phyloP scores from a whole-genome alignment of 2,329 filamentous ascomycete genomes.

The Delphinella strobiligena region DNA sequence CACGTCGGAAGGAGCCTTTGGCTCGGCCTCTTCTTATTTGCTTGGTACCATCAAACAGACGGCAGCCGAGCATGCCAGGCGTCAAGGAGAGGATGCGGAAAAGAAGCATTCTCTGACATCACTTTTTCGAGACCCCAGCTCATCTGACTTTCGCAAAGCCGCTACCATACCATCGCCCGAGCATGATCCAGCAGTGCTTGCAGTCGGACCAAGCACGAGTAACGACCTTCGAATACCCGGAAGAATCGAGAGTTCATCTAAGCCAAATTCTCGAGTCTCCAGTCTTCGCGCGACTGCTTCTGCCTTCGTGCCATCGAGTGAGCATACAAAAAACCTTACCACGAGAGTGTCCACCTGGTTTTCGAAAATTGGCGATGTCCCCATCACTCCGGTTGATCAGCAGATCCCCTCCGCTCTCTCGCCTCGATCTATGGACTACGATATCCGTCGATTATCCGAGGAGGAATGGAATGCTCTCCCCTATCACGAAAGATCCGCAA shows the following conservation, averaged over 20 bases:
- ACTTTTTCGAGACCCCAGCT: too few relatives aligned
- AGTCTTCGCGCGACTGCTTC: constrained; percentile 11
- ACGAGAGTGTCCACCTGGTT: not conserved
- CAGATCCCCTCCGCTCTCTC: not conserved
- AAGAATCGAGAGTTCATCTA: not conserved
- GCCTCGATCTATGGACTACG: not conserved
- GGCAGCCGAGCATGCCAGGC: not conserved
- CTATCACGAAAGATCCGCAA: not conserved
- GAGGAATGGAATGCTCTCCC: constrained; percentile 1
- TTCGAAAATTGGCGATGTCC: not conserved
- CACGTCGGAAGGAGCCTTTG: not conserved
- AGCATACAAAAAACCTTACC: not conserved
- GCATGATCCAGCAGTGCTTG: constrained; percentile 1
- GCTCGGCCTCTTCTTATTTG: constrained; percentile 1
- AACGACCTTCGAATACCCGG: constrained; percentile 1
- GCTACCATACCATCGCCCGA: not conserved
- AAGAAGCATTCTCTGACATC: too few relatives aligned
- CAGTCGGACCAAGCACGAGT: constrained; percentile 1
- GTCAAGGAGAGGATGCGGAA: not conserved
- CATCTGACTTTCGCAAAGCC: constrained; percentile 1
- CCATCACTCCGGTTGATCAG: not conserved
- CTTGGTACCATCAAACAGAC: constrained; percentile 4
- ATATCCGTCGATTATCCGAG: not conserved
- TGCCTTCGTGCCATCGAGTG: constrained; percentile 1
- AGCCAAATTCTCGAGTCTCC: not conserved